A percentile compares a stretch with the other conserved stretches of the same genome.
Evolutionary conservation across 768 basidiomycete species (phyloP).

Genomic region (Podaxis carcinomalis): DNA sequence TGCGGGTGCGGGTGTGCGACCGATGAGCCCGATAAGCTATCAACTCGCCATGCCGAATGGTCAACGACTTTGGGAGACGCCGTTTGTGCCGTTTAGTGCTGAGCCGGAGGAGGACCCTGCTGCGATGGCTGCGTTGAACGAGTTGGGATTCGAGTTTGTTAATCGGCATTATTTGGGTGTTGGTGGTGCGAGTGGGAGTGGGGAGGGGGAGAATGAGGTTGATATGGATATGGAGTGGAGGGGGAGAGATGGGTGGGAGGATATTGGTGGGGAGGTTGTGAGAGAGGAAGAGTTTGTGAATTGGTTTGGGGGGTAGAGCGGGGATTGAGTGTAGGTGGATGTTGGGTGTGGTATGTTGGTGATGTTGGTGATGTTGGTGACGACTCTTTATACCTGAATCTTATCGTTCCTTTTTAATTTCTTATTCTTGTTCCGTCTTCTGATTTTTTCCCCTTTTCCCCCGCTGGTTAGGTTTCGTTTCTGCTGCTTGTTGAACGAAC

Average conservation of each 20-base stretch:
- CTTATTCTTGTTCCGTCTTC: neutral
- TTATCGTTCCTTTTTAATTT: neutral
- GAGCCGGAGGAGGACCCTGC: neutral
- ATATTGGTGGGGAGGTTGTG: neutral
- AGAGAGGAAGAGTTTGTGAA: slow-evolving; percentile 4
- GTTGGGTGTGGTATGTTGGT: neutral
- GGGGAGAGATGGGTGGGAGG: slow-evolving; percentile 10
- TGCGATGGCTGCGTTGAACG: neutral
- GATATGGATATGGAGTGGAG: neutral
- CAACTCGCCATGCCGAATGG: slow-evolving; percentile 11
- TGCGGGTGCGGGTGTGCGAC: neutral
- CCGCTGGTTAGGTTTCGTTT: neutral
- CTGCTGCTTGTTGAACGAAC: neutral
- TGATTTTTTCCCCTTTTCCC: neutral
- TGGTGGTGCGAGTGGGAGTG: neutral
- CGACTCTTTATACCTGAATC: neutral
- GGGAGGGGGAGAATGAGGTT: neutral
- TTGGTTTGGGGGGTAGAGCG: neutral
- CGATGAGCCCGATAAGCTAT: neutral
- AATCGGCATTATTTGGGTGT: neutral
- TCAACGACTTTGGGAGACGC: neutral
- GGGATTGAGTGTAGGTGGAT: neutral
- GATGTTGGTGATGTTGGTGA: neutral
- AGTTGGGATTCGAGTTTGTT: slow-evolving; percentile 8
- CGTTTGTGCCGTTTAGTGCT: slow-evolving; percentile 5